Evolutionary conservation across 192 early-diverging fungal species (phyloP), one percentile per base, ranked within the genome.

Genomic region (Coemansia sp.): DNA sequence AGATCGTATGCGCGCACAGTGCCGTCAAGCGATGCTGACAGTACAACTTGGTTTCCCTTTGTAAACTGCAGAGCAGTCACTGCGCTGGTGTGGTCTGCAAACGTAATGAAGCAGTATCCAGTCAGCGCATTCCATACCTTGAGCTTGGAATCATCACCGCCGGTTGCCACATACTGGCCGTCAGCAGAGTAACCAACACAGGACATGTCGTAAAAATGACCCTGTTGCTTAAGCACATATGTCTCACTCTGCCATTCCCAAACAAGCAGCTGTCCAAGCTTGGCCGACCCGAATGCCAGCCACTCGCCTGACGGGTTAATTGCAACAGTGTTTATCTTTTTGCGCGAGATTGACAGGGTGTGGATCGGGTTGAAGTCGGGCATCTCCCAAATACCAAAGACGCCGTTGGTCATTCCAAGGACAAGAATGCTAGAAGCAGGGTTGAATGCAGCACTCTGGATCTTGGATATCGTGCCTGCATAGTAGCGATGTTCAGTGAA

Each of bases 241-340:
- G 96, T 91, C 67, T 99, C 98, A 45, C 94, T 96, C 78, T 96
- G 92, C 98, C 98, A 99, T 71, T 99, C 98, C 98, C 98, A 99
- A 13, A 99, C 95, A 34, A 98, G 75, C 42, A 99, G 86, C 79
- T 99, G 98, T 7, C 95, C 95, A 11, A 98, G 83, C 62, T 82
- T 83, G 21, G 92, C 84, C 37, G 87, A 92, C 22, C 95, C 98
- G 76, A 99, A 93, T 1, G 93, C 95, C 25, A 99, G 77, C 98
- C 98, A 99, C 72, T 99, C 98, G 47, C 96, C 95, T 0, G 90
- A 82, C 8, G 84, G 71, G 73, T 93, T 96, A 59, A 99, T 87
- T 3, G 93, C 85, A 3, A 93, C 84, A 11, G 94, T 83, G 62
- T 89, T 86, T 57, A 99, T 94, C 79, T 88, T 87, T 44, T 89